Conservation (phyloP, 202 grass and related monocot genomes). For the Hordeum pubiflorum region DNA sequence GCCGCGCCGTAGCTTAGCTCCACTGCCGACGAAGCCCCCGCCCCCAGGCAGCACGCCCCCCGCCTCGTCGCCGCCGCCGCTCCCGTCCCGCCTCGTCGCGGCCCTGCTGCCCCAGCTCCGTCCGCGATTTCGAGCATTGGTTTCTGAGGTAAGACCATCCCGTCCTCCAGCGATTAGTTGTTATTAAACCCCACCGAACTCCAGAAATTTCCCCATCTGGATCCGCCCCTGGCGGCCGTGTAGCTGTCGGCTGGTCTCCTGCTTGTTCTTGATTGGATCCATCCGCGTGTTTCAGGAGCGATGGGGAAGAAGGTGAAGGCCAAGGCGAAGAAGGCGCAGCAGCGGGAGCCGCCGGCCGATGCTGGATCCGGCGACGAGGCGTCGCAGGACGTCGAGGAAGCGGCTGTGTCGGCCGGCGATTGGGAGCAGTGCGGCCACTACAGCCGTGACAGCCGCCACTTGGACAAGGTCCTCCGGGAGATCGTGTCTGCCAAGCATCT, state of each 20-base stretch:
- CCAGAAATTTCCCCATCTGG: background rate
- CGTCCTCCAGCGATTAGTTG: background rate
- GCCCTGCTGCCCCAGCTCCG: background rate
- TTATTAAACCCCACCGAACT: background rate
- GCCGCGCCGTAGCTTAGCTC: background rate
- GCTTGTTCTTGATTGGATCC: constrained; percentile 7
- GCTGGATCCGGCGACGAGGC: constrained; percentile 41
- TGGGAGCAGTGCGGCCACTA: constrained; percentile 64
- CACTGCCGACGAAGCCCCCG: background rate
- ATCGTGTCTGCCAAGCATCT: constrained; percentile 50
- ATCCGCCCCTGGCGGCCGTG: background rate
- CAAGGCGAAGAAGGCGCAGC: constrained; percentile 39
- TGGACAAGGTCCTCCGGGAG: constrained; percentile 59
- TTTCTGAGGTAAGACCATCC: background rate
- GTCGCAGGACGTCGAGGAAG: constrained; percentile 31
- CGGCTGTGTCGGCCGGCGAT: constrained; percentile 29
- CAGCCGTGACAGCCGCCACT: constrained; percentile 10
- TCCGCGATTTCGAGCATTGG: background rate
- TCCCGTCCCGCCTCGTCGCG: background rate
- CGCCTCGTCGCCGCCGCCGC: background rate
- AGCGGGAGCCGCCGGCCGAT: constrained; percentile 9
- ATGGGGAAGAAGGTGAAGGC: constrained; percentile 72
- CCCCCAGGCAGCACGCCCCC: background rate
- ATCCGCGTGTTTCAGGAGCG: constrained; percentile 5
- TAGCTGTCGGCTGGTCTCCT: background rate